Evolutionary conservation across 805 yeast genomes (phyloP), one percentile per base, ranked within the genome.

Genomic region (Kazachstania africana): DNA sequence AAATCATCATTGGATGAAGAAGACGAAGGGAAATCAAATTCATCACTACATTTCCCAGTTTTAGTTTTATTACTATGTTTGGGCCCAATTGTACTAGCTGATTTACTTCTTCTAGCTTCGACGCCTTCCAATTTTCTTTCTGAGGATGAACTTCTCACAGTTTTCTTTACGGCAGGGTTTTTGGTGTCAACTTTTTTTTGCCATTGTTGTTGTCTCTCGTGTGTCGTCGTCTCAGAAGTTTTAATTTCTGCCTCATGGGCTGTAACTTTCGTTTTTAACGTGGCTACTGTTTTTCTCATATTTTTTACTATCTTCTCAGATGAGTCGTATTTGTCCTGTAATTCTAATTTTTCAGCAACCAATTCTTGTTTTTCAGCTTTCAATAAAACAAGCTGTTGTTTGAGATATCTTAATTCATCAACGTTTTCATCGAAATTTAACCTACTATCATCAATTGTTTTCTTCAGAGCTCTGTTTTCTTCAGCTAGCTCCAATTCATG

Each of bases 1-100:
- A 52, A 36, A 32, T 51, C 59, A 33, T 52, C 57, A 29, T 43
- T 47, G 3, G 46, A 28, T 8, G 57, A 52, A 1, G 56, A 49
- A 2, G 58, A 47, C 13, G n/a, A n/a, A 19, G 10, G 10, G 9
- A 53, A 40, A 25, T 53, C 57, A 33, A 53, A 53, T 18, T 44
- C 53, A 36, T 53, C 59, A 20, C 18, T 12, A 12, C 19, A 22
- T 20, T 24, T 24, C 16, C 18, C 16, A 13, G n/a, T 18, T 19
- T 19, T 19, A 10, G 22, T 19, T 19, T 19, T 19, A 19, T 19
- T 19, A 19, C 10, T 19, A 19, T 19, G 22, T 19, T 19, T 19
- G n/a, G n/a, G 5, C 6, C 6, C 8, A 20, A 19, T 12, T 27
- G 12, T 18, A 19, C 24, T 5, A 10, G 12, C 14, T 14, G n/a